Percentiles rank a stretch among this genome's conserved stretches.
These are phyloP conservation scores for Maudiozyma bulderi DNA, from an alignment of 805 yeast genomes.

Conservation along the genomic window DNA sequence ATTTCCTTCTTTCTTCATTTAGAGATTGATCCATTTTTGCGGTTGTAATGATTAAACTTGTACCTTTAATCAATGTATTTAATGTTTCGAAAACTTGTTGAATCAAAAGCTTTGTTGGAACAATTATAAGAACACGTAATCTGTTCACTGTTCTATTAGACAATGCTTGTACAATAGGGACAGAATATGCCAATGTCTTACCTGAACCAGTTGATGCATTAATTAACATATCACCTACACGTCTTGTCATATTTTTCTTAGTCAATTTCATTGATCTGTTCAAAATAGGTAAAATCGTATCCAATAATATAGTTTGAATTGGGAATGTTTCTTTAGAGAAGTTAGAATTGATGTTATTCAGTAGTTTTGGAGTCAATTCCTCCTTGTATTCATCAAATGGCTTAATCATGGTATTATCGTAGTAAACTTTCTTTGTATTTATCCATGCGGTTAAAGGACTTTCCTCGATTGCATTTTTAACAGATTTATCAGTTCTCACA, in stretches of 20 bases:
- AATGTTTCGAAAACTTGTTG: constrained; percentile 70
- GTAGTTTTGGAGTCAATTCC: constrained; percentile 21
- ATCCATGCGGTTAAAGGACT: constrained; percentile 29
- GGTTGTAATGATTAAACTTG: constrained; percentile 44
- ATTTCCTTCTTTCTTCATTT: constrained; percentile 50
- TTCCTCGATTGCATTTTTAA: constrained; percentile 22
- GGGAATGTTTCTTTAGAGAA: constrained; percentile 26
- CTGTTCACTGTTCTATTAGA: constrained; percentile 56
- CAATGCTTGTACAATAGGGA: constrained; percentile 72
- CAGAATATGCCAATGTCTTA: constrained; percentile 78
- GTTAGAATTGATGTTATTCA: constrained; percentile 24
- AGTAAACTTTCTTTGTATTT: constrained; percentile 20
- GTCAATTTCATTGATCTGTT: constrained; percentile 17
- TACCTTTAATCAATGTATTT: constrained; percentile 51
- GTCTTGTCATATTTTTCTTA: constrained; percentile 38
- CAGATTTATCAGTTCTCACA: constrained; percentile 25
- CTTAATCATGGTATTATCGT: constrained; percentile 21
- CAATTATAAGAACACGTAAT: constrained; percentile 64
- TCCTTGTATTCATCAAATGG: constrained; percentile 14
- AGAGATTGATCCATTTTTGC: constrained; percentile 51
- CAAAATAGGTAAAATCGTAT: constrained; percentile 19
- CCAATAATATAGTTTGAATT: constrained; percentile 25
- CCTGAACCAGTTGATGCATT: constrained; percentile 97
- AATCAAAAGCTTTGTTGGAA: constrained; percentile 85
- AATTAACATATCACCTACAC: constrained; percentile 69